A percentile compares a stretch with the other conserved stretches of the same genome.
Conservation (phyloP, 768 basidiomycete genomes). For the Trametes gibbosa region DNA sequence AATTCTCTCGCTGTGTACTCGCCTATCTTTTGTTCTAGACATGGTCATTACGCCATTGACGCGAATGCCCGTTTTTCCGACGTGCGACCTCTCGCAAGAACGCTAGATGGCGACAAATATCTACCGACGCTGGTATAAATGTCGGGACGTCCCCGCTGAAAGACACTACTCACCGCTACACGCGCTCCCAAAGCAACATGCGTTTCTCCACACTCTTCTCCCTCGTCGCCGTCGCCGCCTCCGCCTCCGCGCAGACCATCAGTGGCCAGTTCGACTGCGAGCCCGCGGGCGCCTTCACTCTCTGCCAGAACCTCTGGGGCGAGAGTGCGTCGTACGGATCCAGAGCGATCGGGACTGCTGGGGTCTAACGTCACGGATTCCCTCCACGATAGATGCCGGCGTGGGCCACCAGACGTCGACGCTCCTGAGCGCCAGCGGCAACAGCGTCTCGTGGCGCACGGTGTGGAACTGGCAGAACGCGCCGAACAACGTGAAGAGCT, state of each 20-base stretch:
- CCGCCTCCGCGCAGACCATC: constrained; percentile 38
- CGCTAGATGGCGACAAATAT: neutral
- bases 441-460: constrained; percentile 51
- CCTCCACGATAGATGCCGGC: constrained; percentile 37
- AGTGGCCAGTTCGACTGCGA: constrained; percentile 44
- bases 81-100: neutral
- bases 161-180: neutral
- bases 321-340: constrained; percentile 28
- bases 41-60: neutral
- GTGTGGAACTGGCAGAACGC: constrained; percentile 51
- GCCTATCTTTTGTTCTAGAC: neutral
- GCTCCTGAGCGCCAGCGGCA: constrained; percentile 37
- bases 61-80: neutral
- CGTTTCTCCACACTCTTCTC: constrained; percentile 10
- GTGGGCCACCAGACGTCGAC: constrained; percentile 50
- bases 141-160: neutral
- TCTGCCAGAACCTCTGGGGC: constrained; percentile 62
- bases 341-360: too few relatives aligned
- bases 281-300: constrained; percentile 45
- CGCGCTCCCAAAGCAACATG: constrained; percentile 2
- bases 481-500: constrained; percentile 55
- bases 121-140: neutral
- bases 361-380: too few relatives aligned
- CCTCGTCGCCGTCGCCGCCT: constrained; percentile 13
- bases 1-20: too few relatives aligned